Evolutionary conservation across 2,329 filamentous ascomycete genomes (phyloP).

Genomic region (Penicillium sumatraense): DNA sequence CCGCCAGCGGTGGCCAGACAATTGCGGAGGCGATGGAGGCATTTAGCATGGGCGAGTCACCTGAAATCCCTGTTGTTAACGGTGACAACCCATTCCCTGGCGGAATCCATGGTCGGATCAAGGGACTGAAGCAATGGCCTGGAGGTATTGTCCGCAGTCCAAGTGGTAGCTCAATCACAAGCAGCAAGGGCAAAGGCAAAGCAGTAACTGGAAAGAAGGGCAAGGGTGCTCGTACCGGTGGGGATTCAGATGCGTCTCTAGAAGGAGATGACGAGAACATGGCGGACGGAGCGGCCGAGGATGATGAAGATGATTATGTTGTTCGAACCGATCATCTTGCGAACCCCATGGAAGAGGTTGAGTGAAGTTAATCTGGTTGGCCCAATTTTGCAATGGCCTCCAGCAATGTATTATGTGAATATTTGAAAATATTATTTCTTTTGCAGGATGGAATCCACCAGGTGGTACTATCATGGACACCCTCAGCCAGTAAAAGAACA

Average conservation of each 20-base stretch:
- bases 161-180: slow-evolving; percentile 35
- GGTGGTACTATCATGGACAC: too few relatives aligned
- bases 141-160: slow-evolving; percentile 29
- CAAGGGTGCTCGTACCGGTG: slow-evolving; percentile 42
- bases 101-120: slow-evolving; percentile 30
- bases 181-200: slow-evolving; percentile 35
- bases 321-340: slow-evolving; percentile 44
- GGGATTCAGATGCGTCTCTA: slow-evolving; percentile 37
- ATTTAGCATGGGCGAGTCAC: slow-evolving; percentile 30
- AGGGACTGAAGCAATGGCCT: slow-evolving; percentile 38
- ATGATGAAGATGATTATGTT: slow-evolving; percentile 42
- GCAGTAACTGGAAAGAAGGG: slow-evolving; percentile 35
- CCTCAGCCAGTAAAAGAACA: too few relatives aligned
- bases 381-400: background rate
- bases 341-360: slow-evolving; percentile 26
- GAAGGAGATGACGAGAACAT: slow-evolving; percentile 35
- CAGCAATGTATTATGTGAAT: slow-evolving; percentile 1
- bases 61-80: slow-evolving; percentile 31
- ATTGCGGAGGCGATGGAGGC: slow-evolving; percentile 45
- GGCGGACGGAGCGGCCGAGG: slow-evolving; percentile 25
- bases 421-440: background rate
- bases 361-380: slow-evolving; percentile 13
- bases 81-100: slow-evolving; percentile 25
- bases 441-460: too few relatives aligned
- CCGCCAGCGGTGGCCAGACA: slow-evolving; percentile 33